Conservation (phyloP, 2,329 filamentous ascomycete species). For the Colletotrichum salicis region DNA sequence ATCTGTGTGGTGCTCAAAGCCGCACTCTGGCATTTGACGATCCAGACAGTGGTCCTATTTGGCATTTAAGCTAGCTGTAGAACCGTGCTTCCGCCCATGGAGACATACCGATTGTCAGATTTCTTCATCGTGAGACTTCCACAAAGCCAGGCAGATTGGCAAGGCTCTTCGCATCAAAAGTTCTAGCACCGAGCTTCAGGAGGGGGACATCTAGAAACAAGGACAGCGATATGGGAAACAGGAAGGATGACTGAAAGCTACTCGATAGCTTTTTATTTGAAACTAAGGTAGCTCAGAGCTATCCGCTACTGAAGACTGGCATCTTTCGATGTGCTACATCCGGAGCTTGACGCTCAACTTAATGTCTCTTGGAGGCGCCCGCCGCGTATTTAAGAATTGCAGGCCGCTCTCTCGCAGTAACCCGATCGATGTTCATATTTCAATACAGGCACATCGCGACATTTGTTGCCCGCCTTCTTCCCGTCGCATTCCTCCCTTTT, state of each 20-base stretch:
- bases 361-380: no score
- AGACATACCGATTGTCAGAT: background rate
- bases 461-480: no score
- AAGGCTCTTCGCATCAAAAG: background rate
- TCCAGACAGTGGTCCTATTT: fast-evolving
- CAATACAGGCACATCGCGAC: no score
- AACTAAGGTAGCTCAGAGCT: background rate
- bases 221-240: background rate
- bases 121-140: background rate
- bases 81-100: no score
- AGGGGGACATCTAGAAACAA: background rate
- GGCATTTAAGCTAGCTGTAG: background rate
- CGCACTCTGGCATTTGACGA: background rate
- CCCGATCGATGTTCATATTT: no score
- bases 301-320: background rate
- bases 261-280: background rate
- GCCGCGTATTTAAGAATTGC: no score
- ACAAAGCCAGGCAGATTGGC: background rate
- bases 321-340: background rate
- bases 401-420: no score
- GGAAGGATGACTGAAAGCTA: background rate
- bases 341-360: background rate
- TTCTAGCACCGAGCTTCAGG: background rate
- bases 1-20: no score
- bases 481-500: no score